Evolutionary conservation across 2,329 filamentous ascomycete genomes (phyloP), one percentile per base, ranked within the genome.

Genomic region (Rachicladosporium sp.): DNA sequence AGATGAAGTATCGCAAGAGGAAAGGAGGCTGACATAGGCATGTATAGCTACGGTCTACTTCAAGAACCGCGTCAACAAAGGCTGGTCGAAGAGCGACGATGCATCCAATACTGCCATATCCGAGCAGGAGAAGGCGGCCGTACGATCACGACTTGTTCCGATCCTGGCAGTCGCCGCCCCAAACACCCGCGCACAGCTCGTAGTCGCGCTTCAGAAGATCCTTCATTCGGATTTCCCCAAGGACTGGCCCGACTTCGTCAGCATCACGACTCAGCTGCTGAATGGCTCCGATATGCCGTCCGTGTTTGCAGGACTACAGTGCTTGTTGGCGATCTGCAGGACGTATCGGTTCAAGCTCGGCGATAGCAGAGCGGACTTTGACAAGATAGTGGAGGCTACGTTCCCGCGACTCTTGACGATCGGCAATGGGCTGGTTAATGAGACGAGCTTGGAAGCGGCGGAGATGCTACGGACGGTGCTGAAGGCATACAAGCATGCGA

Each of bases 401-500:
- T 98, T 98, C 65, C 87, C 91, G 12, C 79, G 87, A 48, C 70
- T 96, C 47, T 69, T 96, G 50, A 71, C 73, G 46, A 91, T 98
- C 55, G 93, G 88, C 52, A 87, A 85, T 57, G 82, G 84, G 61
- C 68, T 96, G 53, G 82, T 94, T 34, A 81, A 85, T 50, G 88
- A 96, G 67, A 84, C 84, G 57, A 94, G 85, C 58, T 70, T 93
- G 51, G 91, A 98, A 64, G 91, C 89, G 11, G 89, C 85, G 43
- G 91, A 96, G 67, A 96, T 98, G 83, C 71, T 98, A 51, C 83
- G 93, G 58, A 80, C 93, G 43, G 85, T 93, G 40, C 74, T 98
- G 56, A 98, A 98, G 70, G 81, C 87, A 30, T 98, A 93, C 67
- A 98, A 98, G 68, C 89, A 98, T 66, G 88, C 91, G 35, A 93